Evolutionary conservation across 805 yeast species (phyloP).

Genomic region (Blastobotrys chiropterorum): DNA sequence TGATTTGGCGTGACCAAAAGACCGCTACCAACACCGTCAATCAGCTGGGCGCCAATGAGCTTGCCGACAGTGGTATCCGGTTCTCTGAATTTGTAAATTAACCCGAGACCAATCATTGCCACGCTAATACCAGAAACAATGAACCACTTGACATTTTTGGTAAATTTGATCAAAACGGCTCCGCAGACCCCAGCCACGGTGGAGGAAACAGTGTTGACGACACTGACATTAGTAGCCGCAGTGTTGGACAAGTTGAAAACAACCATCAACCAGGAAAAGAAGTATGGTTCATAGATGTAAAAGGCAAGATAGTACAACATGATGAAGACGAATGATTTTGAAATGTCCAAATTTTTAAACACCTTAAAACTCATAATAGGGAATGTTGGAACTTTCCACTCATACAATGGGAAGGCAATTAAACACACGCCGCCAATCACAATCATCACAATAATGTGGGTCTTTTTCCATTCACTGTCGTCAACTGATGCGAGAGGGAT

Average conservation of each 20-base stretch:
- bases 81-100: conserved; percentile 49
- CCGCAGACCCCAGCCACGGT: conserved; percentile 10
- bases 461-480: not conserved
- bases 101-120: conserved; percentile 57
- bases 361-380: conserved; percentile 35
- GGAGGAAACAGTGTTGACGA: conserved; percentile 9
- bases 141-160: conserved; percentile 27
- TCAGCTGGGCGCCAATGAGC: conserved; percentile 54
- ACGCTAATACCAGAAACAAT: conserved; percentile 50
- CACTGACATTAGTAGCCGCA: conserved; percentile 13
- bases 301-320: conserved; percentile 29
- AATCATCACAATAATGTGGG: conserved; percentile 3
- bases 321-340: conserved; percentile 6
- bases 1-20: conserved; percentile 51
- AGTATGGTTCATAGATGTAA: conserved; percentile 13
- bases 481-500: conserved; percentile 3
- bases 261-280: conserved; percentile 13
- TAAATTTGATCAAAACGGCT: conserved; percentile 7
- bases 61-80: conserved; percentile 46
- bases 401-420: conserved; percentile 9
- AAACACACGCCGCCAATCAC: conserved; percentile 5
- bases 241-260: conserved; percentile 11
- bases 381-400: conserved; percentile 28
- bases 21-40: conserved; percentile 67
- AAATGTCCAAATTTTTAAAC: conserved; percentile 28